Evolutionary conservation across 306 rosid genomes (phyloP), one percentile per base, ranked within the genome.

Genomic region (Heteromeles arbutifolia): DNA sequence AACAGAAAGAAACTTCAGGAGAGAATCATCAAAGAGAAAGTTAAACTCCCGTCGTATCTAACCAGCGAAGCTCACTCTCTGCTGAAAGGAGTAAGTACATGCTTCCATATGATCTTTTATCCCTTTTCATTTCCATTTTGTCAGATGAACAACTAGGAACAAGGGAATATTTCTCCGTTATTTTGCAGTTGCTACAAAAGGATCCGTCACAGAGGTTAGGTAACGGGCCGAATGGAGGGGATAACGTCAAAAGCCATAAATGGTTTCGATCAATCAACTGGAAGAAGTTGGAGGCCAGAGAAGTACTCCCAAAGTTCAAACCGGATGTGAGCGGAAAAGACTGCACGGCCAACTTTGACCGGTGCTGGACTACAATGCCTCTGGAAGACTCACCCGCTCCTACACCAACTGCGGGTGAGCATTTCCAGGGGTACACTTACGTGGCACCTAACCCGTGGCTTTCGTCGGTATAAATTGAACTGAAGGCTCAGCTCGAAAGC

Each of bases 1-100:
- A 92, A 95, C 72, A 87, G 97, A 75, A 92, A 95, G 90, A 95
- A 95, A 80, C 97, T 95, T 82, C 97, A 92, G 81, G 98, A 90
- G 85, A 90, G 79, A 83, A 95, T 95, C 75, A 86, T 92, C 80
- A 92, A 85, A 83, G 98, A 95, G 85, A 95, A 86, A 84, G 73
- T 95, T 73, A 95, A 95, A 80, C 95, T 95, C 70, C 97, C 98
- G 31, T 83, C 97, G 17, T 80, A 21, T 59, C 92, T 95, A 61
- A 92, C 83, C 73, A 78, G 76, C 29, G 97, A 92, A 57, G 98
- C 96, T 69, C 98, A 95, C 81, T 95, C 98, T 65, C 79, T 95
- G 79, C 97, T 95, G 65, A 95, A 88, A 87, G 98, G 97, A 82
- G 97, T 95, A 89, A 90, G 90, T 84, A 70, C 41, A 61, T 67